phyloP scores from a whole-genome alignment of 345 rosid genomes.

The Gossypium rotundifolium region DNA sequence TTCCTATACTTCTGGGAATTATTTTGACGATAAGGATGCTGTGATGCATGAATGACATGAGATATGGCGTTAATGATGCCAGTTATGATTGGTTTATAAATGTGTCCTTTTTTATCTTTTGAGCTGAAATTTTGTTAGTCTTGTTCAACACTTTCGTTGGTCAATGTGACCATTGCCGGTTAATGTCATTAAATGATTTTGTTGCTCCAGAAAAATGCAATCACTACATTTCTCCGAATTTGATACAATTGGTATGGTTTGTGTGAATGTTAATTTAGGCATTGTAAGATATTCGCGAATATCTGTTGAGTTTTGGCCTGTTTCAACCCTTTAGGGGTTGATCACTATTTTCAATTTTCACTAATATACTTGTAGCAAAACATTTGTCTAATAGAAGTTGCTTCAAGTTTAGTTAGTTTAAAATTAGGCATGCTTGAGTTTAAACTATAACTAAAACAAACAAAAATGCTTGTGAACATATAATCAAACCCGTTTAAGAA shows the following conservation, averaged over 20 bases:
- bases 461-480: too few relatives aligned
- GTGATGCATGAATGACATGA: conserved; percentile 14
- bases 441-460: too few relatives aligned
- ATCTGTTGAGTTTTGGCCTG: neutral
- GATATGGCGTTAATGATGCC: neutral
- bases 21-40: conserved; percentile 10
- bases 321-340: neutral
- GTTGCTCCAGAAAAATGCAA: neutral
- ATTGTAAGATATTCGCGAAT: neutral
- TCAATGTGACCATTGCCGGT: neutral
- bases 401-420: neutral
- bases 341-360: neutral
- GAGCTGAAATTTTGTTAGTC: neutral
- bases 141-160: neutral
- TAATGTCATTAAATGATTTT: neutral
- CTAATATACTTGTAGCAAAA: neutral
- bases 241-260: neutral
- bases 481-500: too few relatives aligned
- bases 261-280: neutral
- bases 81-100: neutral
- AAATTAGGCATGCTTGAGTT: too few relatives aligned
- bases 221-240: neutral
- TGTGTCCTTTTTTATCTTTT: neutral
- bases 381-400: neutral
- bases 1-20: conserved; percentile 17